Percentiles rank a stretch among this genome's conserved stretches.
Conservation (phyloP, 495 filamentous ascomycete species). For the Penicillium malachiteum region DNA sequence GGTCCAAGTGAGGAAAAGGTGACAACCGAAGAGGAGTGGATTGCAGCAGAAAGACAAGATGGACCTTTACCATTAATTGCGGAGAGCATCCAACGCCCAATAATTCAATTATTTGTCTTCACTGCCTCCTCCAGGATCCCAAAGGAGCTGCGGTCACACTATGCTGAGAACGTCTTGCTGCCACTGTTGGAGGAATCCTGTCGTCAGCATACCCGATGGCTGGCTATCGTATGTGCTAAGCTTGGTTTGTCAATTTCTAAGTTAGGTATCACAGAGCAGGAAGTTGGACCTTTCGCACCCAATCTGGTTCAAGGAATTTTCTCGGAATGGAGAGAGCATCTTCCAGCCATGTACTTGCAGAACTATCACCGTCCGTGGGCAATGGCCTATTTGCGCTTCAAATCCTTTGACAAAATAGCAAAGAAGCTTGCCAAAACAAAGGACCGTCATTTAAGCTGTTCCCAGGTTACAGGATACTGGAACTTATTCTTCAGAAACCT, state of each 20-base stretch:
- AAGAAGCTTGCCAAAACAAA: not conserved
- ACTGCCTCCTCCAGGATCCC: not conserved
- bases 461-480: not conserved
- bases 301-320: not conserved
- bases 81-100: not conserved
- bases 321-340: not conserved
- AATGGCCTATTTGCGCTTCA: not conserved
- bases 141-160: not conserved
- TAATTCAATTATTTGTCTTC: not conserved
- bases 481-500: not conserved
- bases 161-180: not conserved
- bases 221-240: not conserved
- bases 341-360: conserved; percentile 3
- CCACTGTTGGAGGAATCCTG: not conserved
- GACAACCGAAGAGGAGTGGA: not conserved
- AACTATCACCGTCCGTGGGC: not conserved
- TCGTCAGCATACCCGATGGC: not conserved
- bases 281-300: not conserved
- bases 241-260: not conserved
- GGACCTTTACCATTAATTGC: not conserved
- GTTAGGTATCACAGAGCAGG: not conserved
- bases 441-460: not conserved
- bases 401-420: not conserved
- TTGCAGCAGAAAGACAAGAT: not conserved
- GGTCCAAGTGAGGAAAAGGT: not conserved